A percentile compares a stretch with the other conserved stretches of the same genome.
phyloP scores from a whole-genome alignment of 106 monocot genomes.

The Acorus calamus region DNA sequence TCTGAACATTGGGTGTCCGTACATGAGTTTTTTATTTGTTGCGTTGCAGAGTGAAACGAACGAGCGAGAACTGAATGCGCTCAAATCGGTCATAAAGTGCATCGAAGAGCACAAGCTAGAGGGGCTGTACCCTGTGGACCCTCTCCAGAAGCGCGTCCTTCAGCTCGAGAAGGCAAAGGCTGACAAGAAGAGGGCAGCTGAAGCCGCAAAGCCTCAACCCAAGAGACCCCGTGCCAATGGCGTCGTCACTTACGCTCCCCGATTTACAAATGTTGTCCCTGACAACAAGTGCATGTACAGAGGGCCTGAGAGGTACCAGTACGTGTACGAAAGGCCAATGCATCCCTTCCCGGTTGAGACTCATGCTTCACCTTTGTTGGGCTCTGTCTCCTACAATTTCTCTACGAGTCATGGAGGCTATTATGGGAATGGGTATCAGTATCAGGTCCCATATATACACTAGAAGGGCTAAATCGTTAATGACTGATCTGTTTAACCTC shows the following conservation, averaged over 20 bases:
- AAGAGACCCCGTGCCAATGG: constrained; percentile 3
- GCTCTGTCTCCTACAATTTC: constrained; percentile 37
- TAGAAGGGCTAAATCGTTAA: constrained; percentile 1
- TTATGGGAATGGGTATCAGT: constrained; percentile 65
- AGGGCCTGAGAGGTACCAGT: constrained; percentile 47
- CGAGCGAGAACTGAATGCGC: constrained; percentile 13
- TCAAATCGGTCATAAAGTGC: constrained; percentile 25
- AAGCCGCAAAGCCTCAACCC: constrained; percentile 7
- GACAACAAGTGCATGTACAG: constrained; percentile 67
- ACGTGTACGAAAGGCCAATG: constrained; percentile 48
- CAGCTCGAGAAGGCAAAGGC: constrained; percentile 21
- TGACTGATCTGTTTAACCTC: no score
- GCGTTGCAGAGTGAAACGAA: constrained; percentile 3
- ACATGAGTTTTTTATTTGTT: no score
- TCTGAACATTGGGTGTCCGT: no score
- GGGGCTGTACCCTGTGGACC: constrained; percentile 12
- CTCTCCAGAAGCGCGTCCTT: constrained; percentile 15
- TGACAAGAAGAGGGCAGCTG: constrained; percentile 16
- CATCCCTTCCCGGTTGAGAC: constrained; percentile 45
- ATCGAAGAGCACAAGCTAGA: constrained; percentile 22
- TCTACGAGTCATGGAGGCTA: constrained; percentile 51
- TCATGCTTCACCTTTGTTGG: constrained; percentile 25
- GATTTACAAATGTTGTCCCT: constrained; percentile 10
- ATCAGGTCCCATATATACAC: constrained; percentile 62
- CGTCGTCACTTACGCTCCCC: neutral